These are phyloP conservation scores for Xerocomellus intermedius DNA, from an alignment of 768 basidiomycete genomes.

Conservation along the genomic window DNA sequence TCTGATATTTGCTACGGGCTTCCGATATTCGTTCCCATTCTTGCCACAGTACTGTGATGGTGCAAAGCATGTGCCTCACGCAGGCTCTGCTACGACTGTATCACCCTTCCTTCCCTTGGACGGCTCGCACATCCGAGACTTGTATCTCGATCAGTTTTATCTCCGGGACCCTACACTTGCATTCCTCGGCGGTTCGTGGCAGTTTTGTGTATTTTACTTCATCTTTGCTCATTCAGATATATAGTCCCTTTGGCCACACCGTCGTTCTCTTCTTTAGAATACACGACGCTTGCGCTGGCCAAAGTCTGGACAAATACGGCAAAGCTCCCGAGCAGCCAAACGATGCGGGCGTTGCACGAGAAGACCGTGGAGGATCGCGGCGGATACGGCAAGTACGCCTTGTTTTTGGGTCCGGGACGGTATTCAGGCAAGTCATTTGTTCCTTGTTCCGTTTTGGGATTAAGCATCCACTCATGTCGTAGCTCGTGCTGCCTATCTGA, in stretches of 20 bases:
- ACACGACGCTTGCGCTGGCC: constrained; percentile 7
- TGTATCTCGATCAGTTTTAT: constrained; percentile 15
- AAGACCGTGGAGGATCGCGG: constrained; percentile 6
- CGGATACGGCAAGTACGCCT: constrained; percentile 8
- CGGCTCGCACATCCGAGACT: constrained; percentile 10
- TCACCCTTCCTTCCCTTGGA: constrained; percentile 5
- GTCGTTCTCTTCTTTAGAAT: neutral
- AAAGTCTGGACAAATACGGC: constrained; percentile 16
- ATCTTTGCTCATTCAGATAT: neutral
- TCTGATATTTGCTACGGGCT: constrained; percentile 13
- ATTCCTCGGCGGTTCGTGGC: constrained; percentile 1
- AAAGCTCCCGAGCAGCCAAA: constrained; percentile 4
- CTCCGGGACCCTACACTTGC: constrained; percentile 12
- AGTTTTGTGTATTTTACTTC: too few relatives aligned
- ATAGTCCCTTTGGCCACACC: neutral
- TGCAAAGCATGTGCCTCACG: neutral
- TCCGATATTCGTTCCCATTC: constrained; percentile 13
- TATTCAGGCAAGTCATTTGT: neutral
- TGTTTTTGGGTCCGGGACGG: neutral
- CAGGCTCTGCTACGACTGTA: neutral
- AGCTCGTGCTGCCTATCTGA: neutral
- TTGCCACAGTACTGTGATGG: constrained; percentile 14
- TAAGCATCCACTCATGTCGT: neutral
- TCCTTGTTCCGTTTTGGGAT: neutral
- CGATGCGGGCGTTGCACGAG: constrained; percentile 1